Base-by-base conservation (phyloP, 805 yeast species). In the Suhomyces vadensis region DNA sequence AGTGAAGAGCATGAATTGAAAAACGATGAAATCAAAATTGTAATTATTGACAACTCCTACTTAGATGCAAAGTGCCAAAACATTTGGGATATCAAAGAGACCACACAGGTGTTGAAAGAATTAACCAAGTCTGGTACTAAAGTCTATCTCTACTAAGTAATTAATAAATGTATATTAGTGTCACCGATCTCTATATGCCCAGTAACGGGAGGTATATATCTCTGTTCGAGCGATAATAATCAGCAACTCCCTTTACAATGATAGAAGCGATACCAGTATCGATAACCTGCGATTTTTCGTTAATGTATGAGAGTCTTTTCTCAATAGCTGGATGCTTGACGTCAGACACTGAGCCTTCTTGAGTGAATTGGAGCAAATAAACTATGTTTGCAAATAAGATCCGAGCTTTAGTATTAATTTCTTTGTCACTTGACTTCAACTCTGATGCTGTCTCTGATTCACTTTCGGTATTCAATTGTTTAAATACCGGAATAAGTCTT, bases 21-120 rank as follows among this genome's bases (percentile, higher is more conserved):
- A 5, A 58, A 60, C 14, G 61, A 65, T 1, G 77, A 79, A 35
- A 69, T 85, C 38, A 74, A 73, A 35, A 74, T 77, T 8, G 65
- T 85, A 8, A 72, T 85, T 9, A 67, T 83, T 23, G 92, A 85
- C 56, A 74, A 79, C 33, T 67, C 84, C 5, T 79, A 76, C 54
- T 65, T 85, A 52, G 88, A 85, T 55, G 58, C 72, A 14, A 85
- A 85, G 61, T 66, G 73, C 48, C 81, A 81, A 52, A 75, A 73
- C 43, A 66, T 84, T 2, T 82, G 83, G 79, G 89, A 85, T 45
- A 61, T 71, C 26, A 65, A 67, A 13, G 84, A 78, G 43, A 71
- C 79, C 2, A 56, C 67, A 7, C 56, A 59, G 9, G 58, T 71
- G 4, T 56, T 80, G 42, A 74, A 73, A 47, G 58, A 56, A 6